These are phyloP conservation scores for Penicillium psychrosexuale DNA, from an alignment of 2,329 filamentous ascomycete genomes.

Conservation along the genomic window DNA sequence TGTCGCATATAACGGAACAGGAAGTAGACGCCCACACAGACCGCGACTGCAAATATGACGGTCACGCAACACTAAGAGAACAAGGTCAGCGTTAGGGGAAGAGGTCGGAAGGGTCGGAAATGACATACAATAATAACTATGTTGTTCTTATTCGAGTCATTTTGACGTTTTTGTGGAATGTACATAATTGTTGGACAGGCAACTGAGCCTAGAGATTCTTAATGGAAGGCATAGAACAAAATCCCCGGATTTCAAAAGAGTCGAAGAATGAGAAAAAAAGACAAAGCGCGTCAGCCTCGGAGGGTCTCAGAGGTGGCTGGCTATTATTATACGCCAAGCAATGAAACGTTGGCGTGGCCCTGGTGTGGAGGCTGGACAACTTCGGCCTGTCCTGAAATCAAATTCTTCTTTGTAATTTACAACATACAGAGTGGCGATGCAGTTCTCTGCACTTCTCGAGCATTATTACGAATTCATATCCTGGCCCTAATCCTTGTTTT, in stretches of 20 bases:
- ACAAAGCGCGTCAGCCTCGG: slow-evolving; percentile 11
- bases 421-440: no score
- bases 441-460: not conserved
- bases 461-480: not conserved
- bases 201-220: slow-evolving; percentile 15
- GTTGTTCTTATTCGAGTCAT: slow-evolving; percentile 21
- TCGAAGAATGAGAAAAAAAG: slow-evolving; percentile 7
- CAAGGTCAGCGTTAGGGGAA: slow-evolving; percentile 6
- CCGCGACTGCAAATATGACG: slow-evolving; percentile 33
- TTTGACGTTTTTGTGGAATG: slow-evolving; percentile 21
- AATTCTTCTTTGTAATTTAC: not conserved
- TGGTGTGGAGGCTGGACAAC: slow-evolving; percentile 4
- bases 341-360: slow-evolving; percentile 4
- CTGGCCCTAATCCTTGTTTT: not conserved
- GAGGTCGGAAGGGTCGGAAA: not conserved
- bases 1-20: slow-evolving; percentile 44
- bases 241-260: slow-evolving; percentile 10
- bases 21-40: slow-evolving; percentile 34
- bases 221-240: slow-evolving; percentile 18
- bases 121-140: slow-evolving; percentile 33
- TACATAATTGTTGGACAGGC: slow-evolving; percentile 22
- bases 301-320: not conserved
- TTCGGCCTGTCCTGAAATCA: slow-evolving; percentile 2
- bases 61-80: slow-evolving; percentile 24
- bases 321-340: slow-evolving; percentile 17